A percentile compares a stretch with the other conserved stretches of the same genome.
Conservation (phyloP, 2,329 filamentous ascomycete species). For the Lomentospora prolificans region DNA sequence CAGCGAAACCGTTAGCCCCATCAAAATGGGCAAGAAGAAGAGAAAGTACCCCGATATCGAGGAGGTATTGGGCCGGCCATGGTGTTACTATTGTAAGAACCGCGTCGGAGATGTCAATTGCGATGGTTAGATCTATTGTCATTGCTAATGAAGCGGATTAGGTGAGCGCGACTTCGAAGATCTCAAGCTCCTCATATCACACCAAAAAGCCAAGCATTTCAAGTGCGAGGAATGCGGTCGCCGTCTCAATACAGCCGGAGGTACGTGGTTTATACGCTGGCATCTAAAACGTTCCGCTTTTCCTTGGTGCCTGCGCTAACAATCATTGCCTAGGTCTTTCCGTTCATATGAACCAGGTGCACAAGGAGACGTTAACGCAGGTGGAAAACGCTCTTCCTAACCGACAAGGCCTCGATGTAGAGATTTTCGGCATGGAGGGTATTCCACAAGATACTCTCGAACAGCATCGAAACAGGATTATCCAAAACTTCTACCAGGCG, state of each 20-base stretch:
- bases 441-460: slow-evolving; percentile 78
- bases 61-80: slow-evolving; percentile 77
- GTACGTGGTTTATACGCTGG: slow-evolving; percentile 49
- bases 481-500: slow-evolving; percentile 74
- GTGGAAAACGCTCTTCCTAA: slow-evolving; percentile 91
- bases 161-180: slow-evolving; percentile 96
- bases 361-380: slow-evolving; percentile 79
- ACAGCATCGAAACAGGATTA: slow-evolving; percentile 77
- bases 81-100: slow-evolving; percentile 87
- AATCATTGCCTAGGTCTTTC: slow-evolving; percentile 56
- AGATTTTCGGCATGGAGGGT: slow-evolving; percentile 98
- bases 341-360: slow-evolving; percentile 96
- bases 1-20: too few species aligned
- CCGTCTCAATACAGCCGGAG: slow-evolving; percentile 87
- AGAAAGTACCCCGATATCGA: slow-evolving; percentile 77
- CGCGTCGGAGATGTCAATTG: not conserved
- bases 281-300: too few species aligned
- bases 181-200: slow-evolving; percentile 87
- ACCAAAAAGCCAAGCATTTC: slow-evolving; percentile 99
- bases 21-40: slow-evolving; percentile 77
- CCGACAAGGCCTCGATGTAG: slow-evolving; percentile 74
- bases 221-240: slow-evolving; percentile 89
- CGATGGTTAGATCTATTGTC: not conserved
- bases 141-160: slow-evolving; percentile 17
- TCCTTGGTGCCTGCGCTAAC: too few species aligned